These are phyloP conservation scores for Blastomyces parvus DNA, from an alignment of 2,329 filamentous ascomycete genomes.

Conservation along the genomic window DNA sequence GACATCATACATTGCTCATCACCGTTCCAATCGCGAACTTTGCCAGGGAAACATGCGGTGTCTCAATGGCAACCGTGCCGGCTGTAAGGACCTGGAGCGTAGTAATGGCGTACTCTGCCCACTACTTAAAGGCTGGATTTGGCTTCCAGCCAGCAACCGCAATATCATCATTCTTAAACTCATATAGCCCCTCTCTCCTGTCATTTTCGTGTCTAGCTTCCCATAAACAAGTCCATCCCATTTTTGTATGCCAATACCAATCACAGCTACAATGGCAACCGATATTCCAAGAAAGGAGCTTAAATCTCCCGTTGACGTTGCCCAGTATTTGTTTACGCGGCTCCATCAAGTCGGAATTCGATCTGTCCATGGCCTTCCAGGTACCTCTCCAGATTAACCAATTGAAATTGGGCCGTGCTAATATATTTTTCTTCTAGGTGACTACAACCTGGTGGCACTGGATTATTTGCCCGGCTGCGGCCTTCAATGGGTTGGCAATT, in stretches of 20 bases:
- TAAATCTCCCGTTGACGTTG: constrained; percentile 36
- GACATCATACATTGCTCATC: constrained; percentile 5
- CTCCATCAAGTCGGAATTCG: constrained; percentile 42
- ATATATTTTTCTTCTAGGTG: constrained; percentile 27
- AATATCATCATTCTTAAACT: not conserved
- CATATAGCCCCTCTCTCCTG: not conserved
- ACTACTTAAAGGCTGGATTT: not conserved
- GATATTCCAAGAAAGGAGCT: constrained; percentile 39
- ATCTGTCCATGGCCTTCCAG: constrained; percentile 44
- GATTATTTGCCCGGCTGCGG: constrained; percentile 54
- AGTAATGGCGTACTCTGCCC: not conserved
- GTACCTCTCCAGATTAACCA: constrained; percentile 17
- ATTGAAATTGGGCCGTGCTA: constrained; percentile 1
- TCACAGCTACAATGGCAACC: constrained; percentile 23
- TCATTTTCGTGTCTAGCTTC: not conserved
- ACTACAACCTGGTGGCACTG: constrained; percentile 61
- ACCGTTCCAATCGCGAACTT: not conserved
- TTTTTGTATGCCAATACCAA: not conserved
- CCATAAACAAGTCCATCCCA: not conserved
- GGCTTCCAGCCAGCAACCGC: not conserved
- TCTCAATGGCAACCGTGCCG: not conserved
- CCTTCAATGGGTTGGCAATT: constrained; percentile 56
- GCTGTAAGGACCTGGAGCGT: not conserved
- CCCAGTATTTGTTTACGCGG: constrained; percentile 43
- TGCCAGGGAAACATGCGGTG: not conserved